phyloP scores from a whole-genome alignment of 164 flowering plant genomes.

The Chloranthus sessilifolius region DNA sequence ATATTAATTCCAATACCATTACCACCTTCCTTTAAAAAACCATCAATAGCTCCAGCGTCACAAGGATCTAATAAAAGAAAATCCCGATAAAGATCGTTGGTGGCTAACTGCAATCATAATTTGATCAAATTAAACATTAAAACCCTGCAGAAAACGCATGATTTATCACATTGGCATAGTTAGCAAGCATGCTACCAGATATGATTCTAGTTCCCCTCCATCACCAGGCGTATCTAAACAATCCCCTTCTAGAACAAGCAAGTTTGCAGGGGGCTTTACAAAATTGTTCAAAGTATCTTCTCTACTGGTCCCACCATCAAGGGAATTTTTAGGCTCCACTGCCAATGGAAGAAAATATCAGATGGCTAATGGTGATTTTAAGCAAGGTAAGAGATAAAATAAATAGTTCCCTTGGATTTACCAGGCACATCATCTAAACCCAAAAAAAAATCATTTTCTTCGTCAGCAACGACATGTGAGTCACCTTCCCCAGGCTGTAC shows the following conservation, averaged over 20 bases:
- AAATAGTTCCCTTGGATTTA: slow-evolving; percentile 16
- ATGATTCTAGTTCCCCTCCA: slow-evolving; percentile 79
- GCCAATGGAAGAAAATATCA: slow-evolving; percentile 25
- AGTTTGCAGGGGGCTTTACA: slow-evolving; percentile 82
- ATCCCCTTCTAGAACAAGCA: slow-evolving; percentile 95
- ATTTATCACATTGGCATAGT: not conserved
- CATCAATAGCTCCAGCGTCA: slow-evolving; percentile 61
- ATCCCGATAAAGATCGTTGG: slow-evolving; percentile 60
- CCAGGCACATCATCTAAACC: slow-evolving; percentile 76
- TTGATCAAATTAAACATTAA: not conserved
- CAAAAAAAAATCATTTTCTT: slow-evolving; percentile 63
- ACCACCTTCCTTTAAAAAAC: slow-evolving; percentile 37
- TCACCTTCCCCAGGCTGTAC: slow-evolving; percentile 31
- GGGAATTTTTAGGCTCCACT: slow-evolving; percentile 69
- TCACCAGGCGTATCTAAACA: slow-evolving; percentile 76
- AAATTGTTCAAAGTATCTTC: slow-evolving; percentile 39
- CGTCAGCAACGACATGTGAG: slow-evolving; percentile 34
- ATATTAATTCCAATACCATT: slow-evolving; percentile 24
- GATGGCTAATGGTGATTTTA: not conserved
- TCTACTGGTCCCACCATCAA: slow-evolving; percentile 33
- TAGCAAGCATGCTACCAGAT: slow-evolving; percentile 50
- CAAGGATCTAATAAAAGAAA: slow-evolving; percentile 85
- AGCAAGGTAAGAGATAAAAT: not conserved
- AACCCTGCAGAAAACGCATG: not conserved
- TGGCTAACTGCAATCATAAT: slow-evolving; percentile 65